These are phyloP conservation scores for Pistacia vera DNA, from an alignment of 345 rosid genomes.

Conservation along the genomic window DNA sequence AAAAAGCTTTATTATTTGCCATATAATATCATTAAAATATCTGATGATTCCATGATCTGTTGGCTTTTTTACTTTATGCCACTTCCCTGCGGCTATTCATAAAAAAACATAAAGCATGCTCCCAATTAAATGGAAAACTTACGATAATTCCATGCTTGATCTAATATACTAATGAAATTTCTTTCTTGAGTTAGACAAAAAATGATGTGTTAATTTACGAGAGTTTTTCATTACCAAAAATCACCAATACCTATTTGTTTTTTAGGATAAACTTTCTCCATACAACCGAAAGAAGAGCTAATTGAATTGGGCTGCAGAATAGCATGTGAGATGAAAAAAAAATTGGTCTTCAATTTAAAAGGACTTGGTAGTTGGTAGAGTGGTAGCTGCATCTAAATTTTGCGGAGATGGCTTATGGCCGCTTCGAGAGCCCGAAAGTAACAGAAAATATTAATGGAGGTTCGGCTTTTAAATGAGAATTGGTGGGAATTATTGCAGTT, in stretches of 20 bases:
- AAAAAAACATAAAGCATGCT: not conserved
- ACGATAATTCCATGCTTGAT: not conserved
- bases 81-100: slow-evolving; percentile 2
- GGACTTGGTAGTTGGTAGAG: not conserved
- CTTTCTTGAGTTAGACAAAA: not conserved
- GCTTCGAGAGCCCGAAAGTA: not conserved
- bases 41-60: not conserved
- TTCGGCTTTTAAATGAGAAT: not conserved
- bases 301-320: not conserved
- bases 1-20: not conserved
- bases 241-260: not conserved
- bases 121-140: not conserved
- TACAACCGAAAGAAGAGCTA: not conserved
- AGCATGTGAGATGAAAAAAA: not conserved
- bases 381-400: not conserved
- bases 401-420: not conserved
- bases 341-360: not conserved
- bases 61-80: not conserved
- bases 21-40: not conserved
- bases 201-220: not conserved
- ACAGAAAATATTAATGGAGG: not conserved
- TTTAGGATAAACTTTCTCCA: too few relatives aligned
- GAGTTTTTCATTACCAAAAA: not conserved
- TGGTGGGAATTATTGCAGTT: not conserved
- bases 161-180: not conserved